Evolutionary conservation across 2,329 filamentous ascomycete species (phyloP).

Genomic region (Colletotrichum falcatum): DNA sequence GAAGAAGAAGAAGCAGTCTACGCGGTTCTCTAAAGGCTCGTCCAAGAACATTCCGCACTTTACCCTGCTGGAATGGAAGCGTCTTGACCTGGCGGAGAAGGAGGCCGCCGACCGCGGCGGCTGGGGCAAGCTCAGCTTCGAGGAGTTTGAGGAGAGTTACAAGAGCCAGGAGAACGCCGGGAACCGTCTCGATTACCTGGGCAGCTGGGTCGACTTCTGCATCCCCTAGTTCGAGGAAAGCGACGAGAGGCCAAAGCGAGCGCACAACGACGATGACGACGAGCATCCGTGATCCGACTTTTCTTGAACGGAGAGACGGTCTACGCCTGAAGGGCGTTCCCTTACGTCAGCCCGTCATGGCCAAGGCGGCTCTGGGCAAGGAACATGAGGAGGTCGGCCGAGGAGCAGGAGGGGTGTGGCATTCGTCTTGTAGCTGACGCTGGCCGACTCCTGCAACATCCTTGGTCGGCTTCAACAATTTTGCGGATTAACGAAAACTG

Average conservation of each 20-base stretch:
- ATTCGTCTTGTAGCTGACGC: neutral
- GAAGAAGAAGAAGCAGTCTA: constrained; percentile 22
- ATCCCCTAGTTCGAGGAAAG: constrained; percentile 62
- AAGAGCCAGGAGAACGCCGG: constrained; percentile 72
- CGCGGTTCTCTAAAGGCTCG: constrained; percentile 42
- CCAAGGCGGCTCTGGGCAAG: neutral
- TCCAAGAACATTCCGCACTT: constrained; percentile 47
- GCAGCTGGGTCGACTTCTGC: constrained; percentile 90
- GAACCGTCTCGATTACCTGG: constrained; percentile 81
- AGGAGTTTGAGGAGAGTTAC: constrained; percentile 84
- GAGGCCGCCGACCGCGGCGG: constrained; percentile 81
- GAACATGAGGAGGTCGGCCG: neutral
- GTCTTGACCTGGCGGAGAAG: constrained; percentile 73
- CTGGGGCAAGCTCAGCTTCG: constrained; percentile 80
- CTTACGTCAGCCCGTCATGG: too few species aligned
- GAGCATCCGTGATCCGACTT: neutral
- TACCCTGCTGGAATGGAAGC: constrained; percentile 62
- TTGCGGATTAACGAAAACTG: neutral
- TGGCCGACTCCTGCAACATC: neutral
- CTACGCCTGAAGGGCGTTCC: neutral
- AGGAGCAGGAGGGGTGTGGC: neutral
- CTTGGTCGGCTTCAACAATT: neutral
- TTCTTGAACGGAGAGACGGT: neutral
- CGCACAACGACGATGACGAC: neutral
- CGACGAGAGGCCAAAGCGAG: neutral